Evolutionary conservation across 129 eudicot genomes (phyloP).

Genomic region (Centaurea solstitialis): DNA sequence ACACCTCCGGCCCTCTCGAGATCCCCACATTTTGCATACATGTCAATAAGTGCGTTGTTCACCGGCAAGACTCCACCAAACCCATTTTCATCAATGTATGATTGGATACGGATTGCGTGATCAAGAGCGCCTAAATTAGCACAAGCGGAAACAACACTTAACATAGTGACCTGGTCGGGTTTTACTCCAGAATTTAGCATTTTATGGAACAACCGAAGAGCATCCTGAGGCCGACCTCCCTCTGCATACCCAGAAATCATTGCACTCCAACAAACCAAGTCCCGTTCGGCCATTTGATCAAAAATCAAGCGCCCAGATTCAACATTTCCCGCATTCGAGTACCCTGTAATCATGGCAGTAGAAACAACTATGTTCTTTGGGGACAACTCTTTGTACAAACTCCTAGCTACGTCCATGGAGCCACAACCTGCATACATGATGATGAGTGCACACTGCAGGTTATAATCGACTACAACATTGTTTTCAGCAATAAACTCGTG

Average conservation of each 20-base stretch:
- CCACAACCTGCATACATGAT: constrained; percentile 76
- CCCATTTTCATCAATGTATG: constrained; percentile 40
- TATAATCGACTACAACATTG: constrained; percentile 40
- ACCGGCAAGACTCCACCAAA: constrained; percentile 51
- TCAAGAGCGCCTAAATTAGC: constrained; percentile 70
- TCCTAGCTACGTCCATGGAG: constrained; percentile 59
- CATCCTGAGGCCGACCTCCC: constrained; percentile 65
- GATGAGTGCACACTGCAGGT: constrained; percentile 58
- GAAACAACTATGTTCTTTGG: constrained; percentile 59
- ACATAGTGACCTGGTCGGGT: constrained; percentile 74
- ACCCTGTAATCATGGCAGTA: constrained; percentile 74
- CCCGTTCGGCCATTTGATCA: constrained; percentile 49
- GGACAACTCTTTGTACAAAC: constrained; percentile 44
- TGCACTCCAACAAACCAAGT: constrained; percentile 86
- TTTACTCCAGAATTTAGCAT: constrained; percentile 55
- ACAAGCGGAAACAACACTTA: constrained; percentile 81
- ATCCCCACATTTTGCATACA: constrained; percentile 88
- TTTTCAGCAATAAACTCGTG: constrained; percentile 46
- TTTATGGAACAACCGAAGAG: constrained; percentile 52
- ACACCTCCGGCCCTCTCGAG: constrained; percentile 54
- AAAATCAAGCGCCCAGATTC: constrained; percentile 56
- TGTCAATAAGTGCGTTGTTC: constrained; percentile 74
- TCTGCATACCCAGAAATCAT: constrained; percentile 79
- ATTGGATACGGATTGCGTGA: constrained; percentile 50
- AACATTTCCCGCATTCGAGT: constrained; percentile 57